A percentile compares a stretch with the other conserved stretches of the same genome.
Evolutionary conservation across 2,329 filamentous ascomycete genomes (phyloP).

Genomic region (Fusarium mundagurra): DNA sequence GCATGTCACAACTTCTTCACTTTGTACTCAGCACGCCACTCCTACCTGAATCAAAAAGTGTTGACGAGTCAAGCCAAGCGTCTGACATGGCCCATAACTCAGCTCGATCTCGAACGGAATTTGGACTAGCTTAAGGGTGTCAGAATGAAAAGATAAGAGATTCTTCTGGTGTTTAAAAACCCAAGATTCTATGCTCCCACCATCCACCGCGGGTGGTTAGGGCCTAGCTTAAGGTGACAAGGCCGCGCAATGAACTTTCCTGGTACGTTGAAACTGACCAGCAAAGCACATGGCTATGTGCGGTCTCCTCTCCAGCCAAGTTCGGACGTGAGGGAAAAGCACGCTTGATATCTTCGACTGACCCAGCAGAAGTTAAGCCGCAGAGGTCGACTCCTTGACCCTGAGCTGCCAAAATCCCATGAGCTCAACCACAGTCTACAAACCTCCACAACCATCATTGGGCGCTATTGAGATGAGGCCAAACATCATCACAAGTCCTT

Average conservation of each 20-base stretch:
- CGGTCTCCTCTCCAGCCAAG: not conserved
- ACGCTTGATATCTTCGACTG: not conserved
- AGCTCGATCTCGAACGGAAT: not conserved
- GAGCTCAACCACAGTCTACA: not conserved
- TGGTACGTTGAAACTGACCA: not conserved
- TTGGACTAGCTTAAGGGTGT: not conserved
- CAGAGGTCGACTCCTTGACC: not conserved
- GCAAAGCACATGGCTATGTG: not conserved
- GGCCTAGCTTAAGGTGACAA: conserved; percentile 4
- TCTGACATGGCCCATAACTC: not conserved
- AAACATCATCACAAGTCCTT: not conserved
- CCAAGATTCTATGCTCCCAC: not conserved
- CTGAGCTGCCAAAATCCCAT: not conserved
- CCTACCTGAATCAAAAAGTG: not conserved
- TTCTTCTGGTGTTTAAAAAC: not conserved
- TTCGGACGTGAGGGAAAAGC: conserved; percentile 3
- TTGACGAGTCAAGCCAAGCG: not conserved
- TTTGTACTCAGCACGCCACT: not conserved
- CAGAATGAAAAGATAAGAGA: not conserved
- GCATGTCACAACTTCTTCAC: not conserved
- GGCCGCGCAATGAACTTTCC: not conserved
- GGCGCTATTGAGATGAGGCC: not conserved
- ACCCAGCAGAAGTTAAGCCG: not conserved
- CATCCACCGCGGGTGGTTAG: not conserved
- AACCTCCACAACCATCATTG: not conserved